Conservation (phyloP, 192 early-diverging fungal genomes). For the Pilaira anomala region DNA sequence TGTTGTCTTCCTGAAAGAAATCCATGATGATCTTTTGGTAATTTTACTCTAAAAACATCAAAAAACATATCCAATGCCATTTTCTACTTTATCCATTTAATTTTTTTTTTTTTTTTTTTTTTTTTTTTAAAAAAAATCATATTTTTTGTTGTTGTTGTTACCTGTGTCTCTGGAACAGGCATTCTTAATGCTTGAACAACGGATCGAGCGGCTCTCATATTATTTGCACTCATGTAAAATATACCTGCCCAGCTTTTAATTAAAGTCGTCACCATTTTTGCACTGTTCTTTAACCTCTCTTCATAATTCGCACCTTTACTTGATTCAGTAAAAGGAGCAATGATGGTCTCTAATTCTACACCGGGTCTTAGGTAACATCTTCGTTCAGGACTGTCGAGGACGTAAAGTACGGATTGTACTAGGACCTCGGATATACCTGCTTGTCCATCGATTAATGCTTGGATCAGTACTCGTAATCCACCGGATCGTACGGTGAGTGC, state of each 20-base stretch:
- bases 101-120: no score
- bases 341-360: slow-evolving; percentile 78
- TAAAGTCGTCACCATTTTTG: slow-evolving; percentile 59
- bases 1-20: slow-evolving; percentile 43
- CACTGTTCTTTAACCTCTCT: slow-evolving; percentile 65
- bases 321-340: slow-evolving; percentile 77
- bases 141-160: no score
- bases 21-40: slow-evolving; percentile 55
- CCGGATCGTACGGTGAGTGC: slow-evolving; percentile 54
- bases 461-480: slow-evolving; percentile 68
- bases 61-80: slow-evolving; percentile 80
- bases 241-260: slow-evolving; percentile 79
- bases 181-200: slow-evolving; percentile 67
- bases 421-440: slow-evolving; percentile 57
- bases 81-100: slow-evolving; percentile 60
- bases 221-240: slow-evolving; percentile 70
- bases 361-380: slow-evolving; percentile 66
- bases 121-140: background rate
- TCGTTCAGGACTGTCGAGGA: slow-evolving; percentile 68
- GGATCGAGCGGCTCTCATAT: slow-evolving; percentile 65
- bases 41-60: slow-evolving; percentile 69
- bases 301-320: slow-evolving; percentile 57
- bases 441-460: slow-evolving; percentile 62
- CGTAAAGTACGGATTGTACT: slow-evolving; percentile 61
- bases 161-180: slow-evolving; percentile 69